phyloP scores from a whole-genome alignment of 1,284 basidiomycete species.

The Microbotryum lychnidis-dioicae region DNA sequence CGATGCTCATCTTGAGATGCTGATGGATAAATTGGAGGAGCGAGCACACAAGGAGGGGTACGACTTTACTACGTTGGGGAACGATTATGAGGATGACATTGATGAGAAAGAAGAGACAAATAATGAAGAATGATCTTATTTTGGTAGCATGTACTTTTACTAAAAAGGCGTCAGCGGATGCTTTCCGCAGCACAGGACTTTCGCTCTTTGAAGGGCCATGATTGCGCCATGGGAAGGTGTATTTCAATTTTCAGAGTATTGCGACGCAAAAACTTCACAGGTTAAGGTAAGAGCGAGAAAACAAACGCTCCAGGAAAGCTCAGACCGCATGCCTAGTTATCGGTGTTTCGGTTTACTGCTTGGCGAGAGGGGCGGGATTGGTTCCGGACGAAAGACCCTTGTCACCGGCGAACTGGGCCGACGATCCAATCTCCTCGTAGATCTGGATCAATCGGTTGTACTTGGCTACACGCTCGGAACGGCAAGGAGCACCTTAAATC shows the following conservation, averaged over 20 bases:
- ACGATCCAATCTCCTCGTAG: constrained; percentile 26
- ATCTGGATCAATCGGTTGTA: constrained; percentile 34
- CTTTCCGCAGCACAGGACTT: too few species aligned
- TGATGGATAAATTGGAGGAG: constrained; percentile 13
- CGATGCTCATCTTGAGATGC: constrained; percentile 3
- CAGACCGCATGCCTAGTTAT: too few species aligned
- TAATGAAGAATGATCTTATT: not conserved
- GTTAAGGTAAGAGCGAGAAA: too few species aligned
- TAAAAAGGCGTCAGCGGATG: too few species aligned
- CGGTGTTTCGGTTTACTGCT: constrained; percentile 12
- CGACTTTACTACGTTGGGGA: constrained; percentile 21
- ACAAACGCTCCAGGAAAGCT: too few species aligned
- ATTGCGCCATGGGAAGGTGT: too few species aligned
- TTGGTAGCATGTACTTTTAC: not conserved
- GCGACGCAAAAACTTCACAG: too few species aligned
- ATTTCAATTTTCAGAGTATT: too few species aligned
- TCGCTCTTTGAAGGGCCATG: too few species aligned
- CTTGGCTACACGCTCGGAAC: constrained; percentile 38
- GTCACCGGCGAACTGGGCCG: constrained; percentile 11
- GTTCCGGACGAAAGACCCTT: constrained; percentile 65
- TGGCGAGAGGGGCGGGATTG: constrained; percentile 57
- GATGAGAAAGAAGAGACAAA: constrained; percentile 40
- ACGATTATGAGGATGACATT: constrained; percentile 32
- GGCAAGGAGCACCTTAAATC: constrained; percentile 19
- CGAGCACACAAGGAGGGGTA: constrained; percentile 25